Percentiles rank a stretch among this genome's conserved stretches.
phyloP scores from a whole-genome alignment of 2,329 filamentous ascomycete species.

The Teratosphaeria epicoccoides region DNA sequence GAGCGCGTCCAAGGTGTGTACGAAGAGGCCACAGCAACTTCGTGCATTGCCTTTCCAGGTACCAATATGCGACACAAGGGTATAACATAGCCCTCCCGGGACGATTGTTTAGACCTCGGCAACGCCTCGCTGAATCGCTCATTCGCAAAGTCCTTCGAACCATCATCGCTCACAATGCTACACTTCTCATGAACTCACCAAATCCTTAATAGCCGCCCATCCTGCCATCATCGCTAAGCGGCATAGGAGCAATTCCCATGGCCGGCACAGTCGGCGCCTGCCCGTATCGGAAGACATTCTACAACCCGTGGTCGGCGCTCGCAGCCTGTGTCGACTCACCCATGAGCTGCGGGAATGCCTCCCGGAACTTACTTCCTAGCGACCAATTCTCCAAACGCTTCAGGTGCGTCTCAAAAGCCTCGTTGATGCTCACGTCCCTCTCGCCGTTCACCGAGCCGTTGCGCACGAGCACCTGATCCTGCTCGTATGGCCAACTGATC shows the following conservation, averaged over 20 bases:
- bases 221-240: too few relatives aligned
- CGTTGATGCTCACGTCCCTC: slow-evolving; percentile 60
- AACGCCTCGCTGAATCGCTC: too few relatives aligned
- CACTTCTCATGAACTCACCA: too few relatives aligned
- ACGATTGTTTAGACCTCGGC: too few relatives aligned
- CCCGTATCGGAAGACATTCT: not conserved
- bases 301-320: not conserved
- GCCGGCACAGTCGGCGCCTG: not conserved
- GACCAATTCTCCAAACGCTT: slow-evolving; percentile 71
- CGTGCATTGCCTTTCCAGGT: too few relatives aligned
- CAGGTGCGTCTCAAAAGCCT: slow-evolving; percentile 74
- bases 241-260: not conserved
- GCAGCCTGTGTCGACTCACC: not conserved
- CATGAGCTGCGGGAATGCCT: slow-evolving; percentile 21
- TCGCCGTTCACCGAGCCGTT: slow-evolving; percentile 14
- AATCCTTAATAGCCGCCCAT: too few relatives aligned
- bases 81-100: too few relatives aligned
- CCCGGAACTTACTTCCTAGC: slow-evolving; percentile 46
- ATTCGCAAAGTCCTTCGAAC: too few relatives aligned
- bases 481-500: slow-evolving; percentile 77
- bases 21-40: too few relatives aligned
- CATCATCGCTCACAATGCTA: too few relatives aligned
- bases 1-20: too few relatives aligned
- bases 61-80: too few relatives aligned
- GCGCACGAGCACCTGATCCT: slow-evolving; percentile 52